Base-by-base conservation (phyloP, 23 red algal genomes). In the Pyropia yezoensis region DNA sequence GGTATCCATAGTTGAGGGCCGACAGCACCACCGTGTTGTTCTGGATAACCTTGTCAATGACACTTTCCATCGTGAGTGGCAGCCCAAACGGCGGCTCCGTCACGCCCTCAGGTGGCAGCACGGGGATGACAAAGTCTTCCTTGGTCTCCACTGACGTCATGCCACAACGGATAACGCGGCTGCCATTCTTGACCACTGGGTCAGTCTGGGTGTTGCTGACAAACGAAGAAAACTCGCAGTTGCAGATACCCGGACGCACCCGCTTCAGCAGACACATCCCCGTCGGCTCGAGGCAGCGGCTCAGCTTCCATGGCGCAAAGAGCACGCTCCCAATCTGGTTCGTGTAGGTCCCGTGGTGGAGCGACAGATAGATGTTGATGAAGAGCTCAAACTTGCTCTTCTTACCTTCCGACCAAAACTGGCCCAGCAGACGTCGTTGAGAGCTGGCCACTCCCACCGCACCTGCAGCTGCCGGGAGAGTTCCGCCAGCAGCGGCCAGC, bases 1-100 rank as follows among this genome's bases (percentile, higher is more conserved):
- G 85, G 74, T 98, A 98, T 14, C 85, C 94, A 74, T 84, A 98
- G 70, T 86, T 98, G 19, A 89, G 75, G n/a, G 94, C 94, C 30
- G 88, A 84, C 45, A 98, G 62, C 26, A 90, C 79, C 30, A 98
- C 71, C 12, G 86, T 88, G 70, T 90, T 91, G 52, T 95, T 84
- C 33, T 82, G 66, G 13, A 81, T 61, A 15, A 83, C 71, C 34
- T 73, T 61, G 71, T 95, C 82, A 26, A 95, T 59, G 18, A 95
- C 77, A 19, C 65, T 76, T 58, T 82, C 73, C 62, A 95, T 74
- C 21, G 83, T 83, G 30, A 95, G 72, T 30, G 90, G 90, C 9
- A 95, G 72, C 52, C 90, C 90, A 79, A 95, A 95, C 0, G 79
- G 65, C 25, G 79, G 82, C 62, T 90, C 73, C 21, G 70, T 79